Percentiles rank a stretch among this genome's conserved stretches.
Conservation (phyloP, 345 rosid genomes). For the Adansonia digitata region DNA sequence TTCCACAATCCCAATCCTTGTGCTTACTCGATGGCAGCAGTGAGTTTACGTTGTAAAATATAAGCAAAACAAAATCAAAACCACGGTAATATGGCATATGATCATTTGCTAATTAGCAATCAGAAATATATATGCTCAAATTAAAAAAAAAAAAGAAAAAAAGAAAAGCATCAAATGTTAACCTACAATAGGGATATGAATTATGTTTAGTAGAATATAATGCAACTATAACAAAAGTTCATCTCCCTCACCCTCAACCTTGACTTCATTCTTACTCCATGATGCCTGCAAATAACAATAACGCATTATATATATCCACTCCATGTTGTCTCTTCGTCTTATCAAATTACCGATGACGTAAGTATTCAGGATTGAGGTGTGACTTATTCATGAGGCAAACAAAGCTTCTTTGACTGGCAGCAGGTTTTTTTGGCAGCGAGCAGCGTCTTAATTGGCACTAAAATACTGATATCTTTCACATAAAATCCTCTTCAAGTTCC, state of each 20-base stretch:
- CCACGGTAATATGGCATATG: not conserved
- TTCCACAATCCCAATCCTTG: not conserved
- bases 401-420: constrained; percentile 22
- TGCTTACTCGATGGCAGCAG: not conserved
- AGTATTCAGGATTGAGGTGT: constrained; percentile 11
- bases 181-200: constrained; percentile 4
- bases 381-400: constrained; percentile 23
- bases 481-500: constrained; percentile 96
- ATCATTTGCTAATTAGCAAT: not conserved
- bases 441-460: constrained; percentile 14
- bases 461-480: constrained; percentile 37
- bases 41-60: not conserved
- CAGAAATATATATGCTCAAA: not conserved
- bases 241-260: constrained; percentile 10
- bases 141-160: too few relatives aligned
- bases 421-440: constrained; percentile 8
- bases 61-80: not conserved
- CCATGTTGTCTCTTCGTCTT: not conserved
- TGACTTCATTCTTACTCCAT: constrained; percentile 3
- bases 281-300: not conserved
- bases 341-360: not conserved
- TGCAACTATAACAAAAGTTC: constrained; percentile 12
- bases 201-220: constrained; percentile 13
- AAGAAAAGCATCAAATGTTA: constrained; percentile 6
- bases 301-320: not conserved